Evolutionary conservation across 129 eudicot genomes (phyloP).

Genomic region (Deinandra increscens): DNA sequence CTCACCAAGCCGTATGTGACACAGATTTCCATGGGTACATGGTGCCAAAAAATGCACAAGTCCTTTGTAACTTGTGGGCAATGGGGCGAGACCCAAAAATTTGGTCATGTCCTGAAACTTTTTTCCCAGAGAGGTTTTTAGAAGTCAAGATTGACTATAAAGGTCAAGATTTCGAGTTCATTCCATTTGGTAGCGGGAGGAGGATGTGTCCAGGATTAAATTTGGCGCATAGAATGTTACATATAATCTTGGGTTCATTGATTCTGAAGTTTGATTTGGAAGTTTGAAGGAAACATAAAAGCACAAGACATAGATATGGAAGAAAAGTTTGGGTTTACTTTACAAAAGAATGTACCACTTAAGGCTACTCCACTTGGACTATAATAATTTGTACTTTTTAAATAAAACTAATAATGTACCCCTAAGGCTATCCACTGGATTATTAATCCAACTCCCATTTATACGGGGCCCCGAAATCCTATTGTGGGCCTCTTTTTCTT

Average conservation of each 20-base stretch:
- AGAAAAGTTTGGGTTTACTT: constrained; percentile 40
- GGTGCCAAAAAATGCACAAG: constrained; percentile 43
- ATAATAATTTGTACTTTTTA: background rate
- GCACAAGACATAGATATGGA: constrained; percentile 35
- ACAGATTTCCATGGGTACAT: constrained; percentile 36
- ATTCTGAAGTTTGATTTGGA: constrained; percentile 37
- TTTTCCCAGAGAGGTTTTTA: constrained; percentile 46
- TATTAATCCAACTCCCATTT: too few relatives aligned
- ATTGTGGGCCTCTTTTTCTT: too few relatives aligned
- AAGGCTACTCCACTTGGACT: constrained; percentile 18
- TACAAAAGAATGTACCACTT: constrained; percentile 26
- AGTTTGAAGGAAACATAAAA: constrained; percentile 20
- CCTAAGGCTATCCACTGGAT: too few relatives aligned
- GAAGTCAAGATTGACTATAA: constrained; percentile 22
- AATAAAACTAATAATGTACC: too few relatives aligned
- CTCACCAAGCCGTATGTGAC: constrained; percentile 36
- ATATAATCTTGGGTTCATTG: constrained; percentile 37
- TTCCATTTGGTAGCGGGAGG: constrained; percentile 47
- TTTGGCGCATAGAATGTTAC: constrained; percentile 43
- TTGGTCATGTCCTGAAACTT: constrained; percentile 40
- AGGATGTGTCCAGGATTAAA: constrained; percentile 46
- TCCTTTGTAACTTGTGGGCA: constrained; percentile 51
- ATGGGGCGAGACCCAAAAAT: constrained; percentile 40
- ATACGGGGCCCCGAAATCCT: too few relatives aligned
- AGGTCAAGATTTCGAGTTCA: constrained; percentile 43